phyloP scores from a whole-genome alignment of 257 asterid genomes.

The Fraxinus anomala region DNA sequence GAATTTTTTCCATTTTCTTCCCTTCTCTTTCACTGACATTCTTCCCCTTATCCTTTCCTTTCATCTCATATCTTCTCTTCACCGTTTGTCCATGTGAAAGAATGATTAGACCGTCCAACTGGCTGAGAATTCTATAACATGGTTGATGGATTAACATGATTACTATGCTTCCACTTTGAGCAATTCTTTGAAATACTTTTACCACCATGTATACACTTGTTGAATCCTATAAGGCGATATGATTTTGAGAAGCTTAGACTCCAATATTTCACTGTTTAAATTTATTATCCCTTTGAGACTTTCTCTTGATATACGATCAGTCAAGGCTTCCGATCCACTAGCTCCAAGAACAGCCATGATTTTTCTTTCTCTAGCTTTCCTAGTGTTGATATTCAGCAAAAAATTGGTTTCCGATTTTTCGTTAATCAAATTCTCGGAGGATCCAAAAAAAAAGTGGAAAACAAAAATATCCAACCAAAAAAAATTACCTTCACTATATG shows the following conservation, averaged over 20 bases:
- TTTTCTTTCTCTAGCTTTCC: slow-evolving; percentile 62
- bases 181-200: slow-evolving; percentile 54
- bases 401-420: slow-evolving; percentile 23
- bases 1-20: no score
- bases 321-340: slow-evolving; percentile 62
- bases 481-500: no score
- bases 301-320: slow-evolving; percentile 48
- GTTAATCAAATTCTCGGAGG: slow-evolving; percentile 4
- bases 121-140: slow-evolving; percentile 48
- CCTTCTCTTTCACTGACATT: no score
- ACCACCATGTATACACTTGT: slow-evolving; percentile 63
- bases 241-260: slow-evolving; percentile 49
- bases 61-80: no score
- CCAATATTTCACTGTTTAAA: slow-evolving; percentile 50
- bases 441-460: not conserved
- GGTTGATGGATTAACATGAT: slow-evolving; percentile 61
- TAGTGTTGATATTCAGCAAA: slow-evolving; percentile 46
- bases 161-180: slow-evolving; percentile 59
- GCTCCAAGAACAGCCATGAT: slow-evolving; percentile 66
- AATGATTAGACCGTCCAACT: slow-evolving; percentile 46
- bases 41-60: no score
- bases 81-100: slow-evolving; percentile 58
- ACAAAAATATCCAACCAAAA: no score
- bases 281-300: slow-evolving; percentile 55
- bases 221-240: slow-evolving; percentile 62